Evolutionary conservation across 768 basidiomycete species (phyloP).

Genomic region (Tulasnella sp.): DNA sequence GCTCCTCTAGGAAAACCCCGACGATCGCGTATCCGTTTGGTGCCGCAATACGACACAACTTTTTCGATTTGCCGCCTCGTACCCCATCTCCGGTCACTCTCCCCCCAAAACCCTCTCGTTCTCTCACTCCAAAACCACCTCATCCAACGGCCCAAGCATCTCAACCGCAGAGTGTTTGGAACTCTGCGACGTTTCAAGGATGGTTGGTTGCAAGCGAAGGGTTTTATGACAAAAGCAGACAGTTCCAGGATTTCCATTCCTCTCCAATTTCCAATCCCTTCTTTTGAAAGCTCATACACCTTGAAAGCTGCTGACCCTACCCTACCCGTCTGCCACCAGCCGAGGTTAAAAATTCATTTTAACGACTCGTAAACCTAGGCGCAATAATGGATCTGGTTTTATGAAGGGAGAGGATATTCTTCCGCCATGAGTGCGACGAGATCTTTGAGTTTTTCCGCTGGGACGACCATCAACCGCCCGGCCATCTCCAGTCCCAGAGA

Average conservation of each 20-base stretch:
- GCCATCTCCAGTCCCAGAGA: conserved; percentile 72
- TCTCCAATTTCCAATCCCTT: not conserved
- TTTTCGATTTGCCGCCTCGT: no score
- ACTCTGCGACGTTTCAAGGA: not conserved
- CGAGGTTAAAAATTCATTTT: no score
- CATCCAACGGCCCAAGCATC: no score
- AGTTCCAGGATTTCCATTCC: not conserved
- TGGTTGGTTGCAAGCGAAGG: not conserved
- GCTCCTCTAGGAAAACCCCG: no score
- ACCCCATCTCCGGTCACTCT: no score
- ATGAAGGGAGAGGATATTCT: conserved; percentile 20
- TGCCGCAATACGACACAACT: no score
- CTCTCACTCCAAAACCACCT: no score
- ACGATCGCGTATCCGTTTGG: no score
- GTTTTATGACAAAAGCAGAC: not conserved
- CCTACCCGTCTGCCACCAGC: no score
- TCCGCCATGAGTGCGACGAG: conserved; percentile 44
- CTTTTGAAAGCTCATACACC: not conserved
- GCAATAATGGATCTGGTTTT: not conserved
- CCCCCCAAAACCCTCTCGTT: not conserved
- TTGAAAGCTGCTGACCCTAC: no score
- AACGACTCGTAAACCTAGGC: not conserved
- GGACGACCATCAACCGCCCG: conserved; percentile 65
- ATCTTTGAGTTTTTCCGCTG: conserved; percentile 49
- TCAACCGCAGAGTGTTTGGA: not conserved